phyloP scores from a whole-genome alignment of 2,329 filamentous ascomycete genomes.

The Hypoxylon sp. region DNA sequence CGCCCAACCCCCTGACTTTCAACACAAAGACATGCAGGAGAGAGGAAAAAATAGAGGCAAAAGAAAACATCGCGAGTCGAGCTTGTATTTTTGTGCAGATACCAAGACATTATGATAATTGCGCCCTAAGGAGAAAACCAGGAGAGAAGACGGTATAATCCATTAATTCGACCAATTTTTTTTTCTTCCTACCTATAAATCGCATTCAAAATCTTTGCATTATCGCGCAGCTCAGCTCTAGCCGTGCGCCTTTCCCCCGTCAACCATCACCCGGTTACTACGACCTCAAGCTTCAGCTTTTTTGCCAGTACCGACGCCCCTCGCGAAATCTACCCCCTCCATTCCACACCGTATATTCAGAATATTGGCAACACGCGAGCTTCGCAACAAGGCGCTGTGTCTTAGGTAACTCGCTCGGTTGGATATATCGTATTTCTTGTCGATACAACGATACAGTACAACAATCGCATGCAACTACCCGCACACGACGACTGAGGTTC shows the following conservation, averaged over 20 bases:
- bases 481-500: background rate
- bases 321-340: background rate
- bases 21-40: background rate
- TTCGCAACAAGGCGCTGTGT: background rate
- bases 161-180: slow-evolving; percentile 28
- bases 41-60: slow-evolving; percentile 12
- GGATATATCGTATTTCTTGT: slow-evolving; percentile 36
- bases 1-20: slow-evolving; percentile 35
- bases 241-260: slow-evolving; percentile 14
- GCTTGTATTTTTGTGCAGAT: slow-evolving; percentile 13
- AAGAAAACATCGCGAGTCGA: slow-evolving; percentile 33
- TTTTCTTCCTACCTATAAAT: background rate
- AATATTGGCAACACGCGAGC: slow-evolving; percentile 2
- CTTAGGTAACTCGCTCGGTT: slow-evolving; percentile 24
- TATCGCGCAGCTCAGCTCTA: slow-evolving; percentile 1
- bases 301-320: slow-evolving; percentile 13
- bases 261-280: slow-evolving; percentile 4
- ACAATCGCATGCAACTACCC: slow-evolving; percentile 29
- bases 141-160: slow-evolving; percentile 28
- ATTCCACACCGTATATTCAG: background rate
- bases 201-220: slow-evolving; percentile 5
- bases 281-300: slow-evolving; percentile 11
- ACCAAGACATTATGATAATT: slow-evolving; percentile 28
- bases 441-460: slow-evolving; percentile 1
- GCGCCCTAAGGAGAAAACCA: slow-evolving; percentile 25